phyloP scores from a whole-genome alignment of 345 rosid species.

The Firmiana major region DNA sequence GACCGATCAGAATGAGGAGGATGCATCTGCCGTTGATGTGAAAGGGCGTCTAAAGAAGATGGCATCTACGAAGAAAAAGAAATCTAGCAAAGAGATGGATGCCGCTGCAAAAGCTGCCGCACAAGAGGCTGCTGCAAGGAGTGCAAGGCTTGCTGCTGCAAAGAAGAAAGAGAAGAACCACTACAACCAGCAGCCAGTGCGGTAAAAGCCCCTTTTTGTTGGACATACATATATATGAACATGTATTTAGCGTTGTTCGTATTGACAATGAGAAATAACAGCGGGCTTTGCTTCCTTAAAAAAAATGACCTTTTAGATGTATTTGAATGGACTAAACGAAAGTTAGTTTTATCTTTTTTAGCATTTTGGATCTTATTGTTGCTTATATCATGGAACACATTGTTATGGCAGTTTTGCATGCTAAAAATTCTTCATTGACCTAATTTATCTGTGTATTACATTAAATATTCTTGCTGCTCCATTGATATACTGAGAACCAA shows the following conservation, averaged over 20 bases:
- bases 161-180: conserved; percentile 72
- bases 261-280: conserved; percentile 22
- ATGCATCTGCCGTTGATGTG: conserved; percentile 38
- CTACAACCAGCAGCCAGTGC: conserved; percentile 68
- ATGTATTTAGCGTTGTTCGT: conserved; percentile 30
- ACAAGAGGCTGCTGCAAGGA: conserved; percentile 64
- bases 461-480: not conserved
- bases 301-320: conserved; percentile 22
- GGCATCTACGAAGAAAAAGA: conserved; percentile 56
- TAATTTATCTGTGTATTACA: not conserved
- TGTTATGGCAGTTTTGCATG: conserved; percentile 27
- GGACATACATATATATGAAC: conserved; percentile 17
- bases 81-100: conserved; percentile 56
- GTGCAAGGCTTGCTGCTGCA: conserved; percentile 61
- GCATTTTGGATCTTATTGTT: conserved; percentile 21
- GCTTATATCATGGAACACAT: conserved; percentile 18
- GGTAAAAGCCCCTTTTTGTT: conserved; percentile 26
- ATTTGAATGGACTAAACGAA: conserved; percentile 6
- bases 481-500: too few relatives aligned
- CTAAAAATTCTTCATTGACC: conserved; percentile 9
- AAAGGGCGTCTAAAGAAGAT: conserved; percentile 54
- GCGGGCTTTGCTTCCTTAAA: conserved; percentile 2
- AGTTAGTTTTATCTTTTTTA: not conserved
- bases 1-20: conserved; percentile 34
- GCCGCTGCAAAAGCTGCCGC: conserved; percentile 65